These are phyloP conservation scores for Blechomonas ayalai DNA, from an alignment of 208 protist species.

Conservation along the genomic window DNA sequence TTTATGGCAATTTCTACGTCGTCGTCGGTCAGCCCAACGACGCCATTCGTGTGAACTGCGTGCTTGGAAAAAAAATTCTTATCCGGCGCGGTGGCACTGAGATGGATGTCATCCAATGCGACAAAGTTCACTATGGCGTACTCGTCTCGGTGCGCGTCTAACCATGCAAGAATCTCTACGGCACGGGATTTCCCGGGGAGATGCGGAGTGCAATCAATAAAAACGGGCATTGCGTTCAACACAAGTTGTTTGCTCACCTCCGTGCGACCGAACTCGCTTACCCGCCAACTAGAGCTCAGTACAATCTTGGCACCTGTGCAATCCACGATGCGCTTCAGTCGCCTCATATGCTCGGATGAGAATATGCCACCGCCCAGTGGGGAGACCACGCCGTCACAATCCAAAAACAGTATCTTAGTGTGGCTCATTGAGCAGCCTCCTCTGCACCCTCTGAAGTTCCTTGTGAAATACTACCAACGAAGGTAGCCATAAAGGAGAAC, in stretches of 20 bases:
- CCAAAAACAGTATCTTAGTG: slow-evolving; percentile 64
- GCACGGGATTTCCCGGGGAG: slow-evolving; percentile 20
- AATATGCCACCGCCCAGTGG: slow-evolving; percentile 32
- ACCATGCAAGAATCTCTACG: slow-evolving; percentile 50
- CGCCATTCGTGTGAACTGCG: slow-evolving; percentile 37
- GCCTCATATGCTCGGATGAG: slow-evolving; percentile 33
- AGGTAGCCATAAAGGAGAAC: no score
- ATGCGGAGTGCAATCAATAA: slow-evolving; percentile 49
- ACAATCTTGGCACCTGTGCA: slow-evolving; percentile 58
- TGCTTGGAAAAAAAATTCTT: slow-evolving; percentile 51
- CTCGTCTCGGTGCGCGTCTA: slow-evolving; percentile 38
- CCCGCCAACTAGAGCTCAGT: slow-evolving; percentile 60
- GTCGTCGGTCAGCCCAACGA: slow-evolving; percentile 40
- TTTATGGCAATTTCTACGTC: slow-evolving; percentile 31
- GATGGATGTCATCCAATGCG: slow-evolving; percentile 64
- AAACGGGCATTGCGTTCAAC: slow-evolving; percentile 27
- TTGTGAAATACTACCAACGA: no score
- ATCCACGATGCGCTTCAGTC: slow-evolving; percentile 34
- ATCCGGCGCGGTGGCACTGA: slow-evolving; percentile 37
- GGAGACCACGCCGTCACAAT: slow-evolving; percentile 73
- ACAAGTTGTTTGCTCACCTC: slow-evolving; percentile 51
- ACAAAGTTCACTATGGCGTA: slow-evolving; percentile 72
- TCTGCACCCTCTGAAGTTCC: no score
- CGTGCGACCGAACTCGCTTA: slow-evolving; percentile 45
- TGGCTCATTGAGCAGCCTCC: no score